A percentile compares a stretch with the other conserved stretches of the same genome.
These are phyloP conservation scores for Saccharomyces uvarum DNA, from an alignment of 1,139 yeast genomes.

Conservation along the genomic window DNA sequence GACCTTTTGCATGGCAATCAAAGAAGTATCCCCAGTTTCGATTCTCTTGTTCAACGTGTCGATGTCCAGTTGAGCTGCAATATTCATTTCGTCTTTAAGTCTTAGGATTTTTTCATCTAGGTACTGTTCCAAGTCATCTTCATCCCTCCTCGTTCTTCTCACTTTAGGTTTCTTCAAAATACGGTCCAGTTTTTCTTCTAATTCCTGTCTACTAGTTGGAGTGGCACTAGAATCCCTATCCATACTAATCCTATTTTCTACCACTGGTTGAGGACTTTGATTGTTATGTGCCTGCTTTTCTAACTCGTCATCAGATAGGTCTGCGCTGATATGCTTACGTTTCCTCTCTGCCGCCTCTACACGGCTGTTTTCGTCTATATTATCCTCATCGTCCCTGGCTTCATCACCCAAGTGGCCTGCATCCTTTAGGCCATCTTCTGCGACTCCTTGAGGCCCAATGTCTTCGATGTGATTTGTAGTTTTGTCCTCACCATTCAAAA, in stretches of 20 bases:
- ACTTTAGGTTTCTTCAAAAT: slow-evolving; percentile 61
- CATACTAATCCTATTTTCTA: slow-evolving; percentile 33
- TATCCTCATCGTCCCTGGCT: neutral
- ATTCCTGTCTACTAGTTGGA: slow-evolving; percentile 59
- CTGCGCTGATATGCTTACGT: slow-evolving; percentile 25
- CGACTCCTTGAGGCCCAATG: neutral
- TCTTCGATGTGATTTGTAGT: neutral
- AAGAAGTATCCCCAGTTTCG: slow-evolving; percentile 24
- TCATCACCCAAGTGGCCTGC: neutral
- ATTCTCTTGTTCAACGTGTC: slow-evolving; percentile 60
- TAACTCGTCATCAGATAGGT: slow-evolving; percentile 29
- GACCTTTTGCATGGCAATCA: slow-evolving; percentile 80
- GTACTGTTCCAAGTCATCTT: slow-evolving; percentile 88
- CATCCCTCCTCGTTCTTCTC: slow-evolving; percentile 60
- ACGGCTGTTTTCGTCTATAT: neutral
- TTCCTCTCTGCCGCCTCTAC: slow-evolving; percentile 16
- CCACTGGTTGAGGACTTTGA: slow-evolving; percentile 16
- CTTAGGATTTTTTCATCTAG: slow-evolving; percentile 84
- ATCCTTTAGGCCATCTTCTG: neutral
- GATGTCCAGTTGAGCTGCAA: slow-evolving; percentile 85
- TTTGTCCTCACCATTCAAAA: neutral
- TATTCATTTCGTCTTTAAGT: slow-evolving; percentile 83
- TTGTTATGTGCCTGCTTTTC: slow-evolving; percentile 18
- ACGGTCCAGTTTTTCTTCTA: slow-evolving; percentile 74
- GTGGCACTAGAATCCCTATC: slow-evolving; percentile 37